phyloP scores from a whole-genome alignment of 2,329 filamentous ascomycete species.

The Exophiala oligosperma region DNA sequence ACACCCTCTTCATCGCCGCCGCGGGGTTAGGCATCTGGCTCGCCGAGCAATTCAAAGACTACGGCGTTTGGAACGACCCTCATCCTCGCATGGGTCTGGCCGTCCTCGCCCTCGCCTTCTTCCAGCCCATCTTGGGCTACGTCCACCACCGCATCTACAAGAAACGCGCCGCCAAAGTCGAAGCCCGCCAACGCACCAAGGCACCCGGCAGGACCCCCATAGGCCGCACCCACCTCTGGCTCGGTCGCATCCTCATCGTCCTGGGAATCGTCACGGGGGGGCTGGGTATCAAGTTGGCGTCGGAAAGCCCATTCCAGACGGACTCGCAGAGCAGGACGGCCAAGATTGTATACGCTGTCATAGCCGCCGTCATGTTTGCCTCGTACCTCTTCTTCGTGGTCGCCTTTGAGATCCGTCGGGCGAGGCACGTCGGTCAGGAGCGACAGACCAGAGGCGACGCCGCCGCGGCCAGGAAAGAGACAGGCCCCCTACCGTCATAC shows the following conservation, averaged over 20 bases:
- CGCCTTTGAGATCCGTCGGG: slow-evolving; percentile 23
- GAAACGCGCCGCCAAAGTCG: slow-evolving; percentile 14
- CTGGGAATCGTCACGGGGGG: slow-evolving; percentile 60
- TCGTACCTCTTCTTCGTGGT: slow-evolving; percentile 38
- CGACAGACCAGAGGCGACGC: slow-evolving; percentile 9
- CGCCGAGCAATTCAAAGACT: slow-evolving; percentile 28
- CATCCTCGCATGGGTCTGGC: slow-evolving; percentile 34
- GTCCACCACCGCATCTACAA: slow-evolving; percentile 33
- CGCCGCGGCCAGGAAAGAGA: slow-evolving; percentile 8
- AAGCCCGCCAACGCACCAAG: slow-evolving; percentile 18
- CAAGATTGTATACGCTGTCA: slow-evolving; percentile 51
- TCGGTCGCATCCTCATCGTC: slow-evolving; percentile 52
- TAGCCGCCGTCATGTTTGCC: slow-evolving; percentile 50
- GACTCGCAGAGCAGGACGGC: slow-evolving; percentile 34
- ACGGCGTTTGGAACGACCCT: slow-evolving; percentile 28
- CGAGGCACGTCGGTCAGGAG: slow-evolving; percentile 5
- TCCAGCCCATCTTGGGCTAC: slow-evolving; percentile 34
- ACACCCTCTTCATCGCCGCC: slow-evolving; percentile 32
- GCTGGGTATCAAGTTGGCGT: slow-evolving; percentile 51
- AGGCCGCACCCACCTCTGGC: slow-evolving; percentile 51
- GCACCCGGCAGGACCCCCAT: slow-evolving; percentile 22
- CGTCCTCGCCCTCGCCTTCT: slow-evolving; percentile 31
- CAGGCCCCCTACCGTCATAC: slow-evolving; percentile 17
- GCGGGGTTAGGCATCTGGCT: slow-evolving; percentile 34
- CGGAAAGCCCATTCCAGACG: slow-evolving; percentile 35